These are phyloP conservation scores for Penicillium verrucosum DNA, from an alignment of 2,329 filamentous ascomycete genomes.

Conservation along the genomic window DNA sequence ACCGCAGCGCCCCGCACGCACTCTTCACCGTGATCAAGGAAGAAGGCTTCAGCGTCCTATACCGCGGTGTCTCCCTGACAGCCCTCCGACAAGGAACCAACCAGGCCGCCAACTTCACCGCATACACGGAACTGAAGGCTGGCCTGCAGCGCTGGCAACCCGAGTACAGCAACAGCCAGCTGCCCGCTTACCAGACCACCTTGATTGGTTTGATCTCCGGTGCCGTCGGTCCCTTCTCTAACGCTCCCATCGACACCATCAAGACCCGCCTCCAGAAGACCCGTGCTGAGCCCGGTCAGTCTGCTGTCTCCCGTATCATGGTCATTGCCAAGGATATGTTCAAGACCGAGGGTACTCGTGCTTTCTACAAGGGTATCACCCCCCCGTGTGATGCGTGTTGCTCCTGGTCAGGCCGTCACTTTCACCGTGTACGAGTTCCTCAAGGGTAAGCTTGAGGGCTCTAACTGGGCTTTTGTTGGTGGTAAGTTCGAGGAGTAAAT, in stretches of 20 bases:
- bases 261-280: conserved; percentile 95
- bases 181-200: conserved; percentile 88
- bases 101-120: conserved; percentile 98
- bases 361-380: conserved; percentile 99
- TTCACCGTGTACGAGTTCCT: conserved; percentile 75
- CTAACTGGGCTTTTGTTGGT: conserved; percentile 56
- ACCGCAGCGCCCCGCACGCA: conserved; percentile 84
- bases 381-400: conserved; percentile 96
- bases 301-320: conserved; percentile 73
- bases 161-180: conserved; percentile 58
- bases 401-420: conserved; percentile 83
- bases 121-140: conserved; percentile 90
- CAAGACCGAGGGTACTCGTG: conserved; percentile 87
- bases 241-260: conserved; percentile 98
- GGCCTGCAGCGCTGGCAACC: conserved; percentile 70
- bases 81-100: conserved; percentile 93
- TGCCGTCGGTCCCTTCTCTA: conserved; percentile 92
- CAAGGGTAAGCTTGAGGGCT: conserved; percentile 68
- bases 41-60: conserved; percentile 82
- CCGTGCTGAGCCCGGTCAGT: conserved; percentile 75
- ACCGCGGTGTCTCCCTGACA: conserved; percentile 89
- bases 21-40: conserved; percentile 86
- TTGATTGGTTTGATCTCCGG: conserved; percentile 86
- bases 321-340: conserved; percentile 81
- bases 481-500: conserved; percentile 63